Evolutionary conservation across 805 yeast species (phyloP), one percentile per base, ranked within the genome.

Genomic region (Myxozyma neglecta): DNA sequence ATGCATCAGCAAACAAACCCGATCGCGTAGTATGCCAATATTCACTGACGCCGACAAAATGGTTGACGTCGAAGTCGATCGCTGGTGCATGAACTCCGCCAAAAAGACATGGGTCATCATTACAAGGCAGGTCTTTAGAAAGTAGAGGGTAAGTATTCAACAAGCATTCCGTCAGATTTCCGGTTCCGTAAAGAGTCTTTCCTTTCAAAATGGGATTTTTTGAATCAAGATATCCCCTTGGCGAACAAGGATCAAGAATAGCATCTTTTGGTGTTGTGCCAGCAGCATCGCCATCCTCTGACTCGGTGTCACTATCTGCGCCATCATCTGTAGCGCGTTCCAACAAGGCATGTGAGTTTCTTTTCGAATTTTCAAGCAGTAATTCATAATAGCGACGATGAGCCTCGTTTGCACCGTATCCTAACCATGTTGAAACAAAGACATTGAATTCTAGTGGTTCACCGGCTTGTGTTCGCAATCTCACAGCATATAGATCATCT

Each of bases 401-500:
- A 9, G 98, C 97, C 72, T 93, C 90, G 70, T 94, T 94, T 1
- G 98, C 98, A 11, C 99, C 99, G 75, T 90, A 94, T 0, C 98
- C 98, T 10, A 94, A 80, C 99, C 99, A 94, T 0, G 98, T 90
- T 40, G 94, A 88, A 6, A 94, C 97, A 76, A 91, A 94, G 0
- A 94, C 87, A 44, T 85, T 81, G 96, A 96, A 93, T 49, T 80
- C 78, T 65, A 88, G 91, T 1, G 82, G 69, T 1, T 80, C 80
- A 29, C 98, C 97, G 69, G 87, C 83, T 34, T 87, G 73, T 53
- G 83, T 86, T 59, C 91, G 81, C 60, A 94, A 75, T 14, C 80
- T 78, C 1, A 94, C 82, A 1, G 79, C 80, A 35, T 87, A 83
- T 57, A 92, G 80, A 72, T 91, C 96, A 57, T 92, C 92, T 46